Evolutionary conservation across 768 basidiomycete genomes (phyloP).

Genomic region (Xerocomus potaroensis): DNA sequence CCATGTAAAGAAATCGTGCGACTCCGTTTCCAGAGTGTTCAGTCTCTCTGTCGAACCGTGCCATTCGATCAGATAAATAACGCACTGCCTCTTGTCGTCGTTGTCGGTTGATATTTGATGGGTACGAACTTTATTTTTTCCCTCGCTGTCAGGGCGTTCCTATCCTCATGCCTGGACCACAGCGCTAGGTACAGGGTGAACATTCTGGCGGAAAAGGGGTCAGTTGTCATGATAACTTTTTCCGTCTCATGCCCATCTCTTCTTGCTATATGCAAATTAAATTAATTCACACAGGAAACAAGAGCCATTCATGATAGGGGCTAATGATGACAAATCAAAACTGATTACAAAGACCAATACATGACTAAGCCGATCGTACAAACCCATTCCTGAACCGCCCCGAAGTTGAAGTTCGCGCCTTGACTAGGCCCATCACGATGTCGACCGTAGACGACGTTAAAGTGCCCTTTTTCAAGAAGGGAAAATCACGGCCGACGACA

Average conservation of each 20-base stretch:
- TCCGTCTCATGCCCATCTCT: no score
- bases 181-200: not conserved
- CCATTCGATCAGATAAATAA: constrained; percentile 3
- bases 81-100: not conserved
- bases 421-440: constrained; percentile 22
- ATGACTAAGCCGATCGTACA: constrained; percentile 18
- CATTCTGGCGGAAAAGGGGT: not conserved
- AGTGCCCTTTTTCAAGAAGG: constrained; percentile 89
- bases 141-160: not conserved
- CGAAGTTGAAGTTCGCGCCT: no score
- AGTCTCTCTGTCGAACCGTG: not conserved
- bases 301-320: no score
- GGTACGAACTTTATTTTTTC: not conserved
- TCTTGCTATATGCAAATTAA: no score
- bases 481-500: constrained; percentile 72
- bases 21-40: constrained; percentile 1
- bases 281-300: no score
- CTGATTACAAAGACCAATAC: constrained; percentile 5
- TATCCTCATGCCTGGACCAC: not conserved
- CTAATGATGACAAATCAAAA: constrained; percentile 7
- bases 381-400: no score
- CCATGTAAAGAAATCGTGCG: constrained; percentile 4
- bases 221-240: no score
- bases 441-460: constrained; percentile 36
- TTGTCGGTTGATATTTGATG: not conserved